phyloP scores from a whole-genome alignment of 1,284 basidiomycete species.

The Apiotrichum porosum region DNA sequence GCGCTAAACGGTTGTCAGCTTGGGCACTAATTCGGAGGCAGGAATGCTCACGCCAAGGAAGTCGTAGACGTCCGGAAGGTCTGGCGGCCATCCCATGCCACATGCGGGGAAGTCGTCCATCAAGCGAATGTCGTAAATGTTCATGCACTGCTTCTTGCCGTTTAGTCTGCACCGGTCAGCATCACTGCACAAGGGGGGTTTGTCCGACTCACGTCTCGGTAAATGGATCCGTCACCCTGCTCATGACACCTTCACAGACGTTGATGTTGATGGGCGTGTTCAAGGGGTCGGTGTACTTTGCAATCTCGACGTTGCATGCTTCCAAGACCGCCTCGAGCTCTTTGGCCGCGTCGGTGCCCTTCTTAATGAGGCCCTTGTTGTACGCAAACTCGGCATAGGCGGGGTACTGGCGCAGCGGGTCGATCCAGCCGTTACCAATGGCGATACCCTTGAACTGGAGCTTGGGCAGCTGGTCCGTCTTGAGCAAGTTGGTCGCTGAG shows the following conservation, averaged over 20 bases:
- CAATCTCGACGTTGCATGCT: constrained; percentile 59
- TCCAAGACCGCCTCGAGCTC: constrained; percentile 61
- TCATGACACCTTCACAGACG: constrained; percentile 64
- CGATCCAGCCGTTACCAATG: constrained; percentile 98
- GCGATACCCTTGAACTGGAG: constrained; percentile 67
- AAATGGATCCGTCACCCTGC: constrained; percentile 59
- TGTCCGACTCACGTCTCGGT: constrained; percentile 58
- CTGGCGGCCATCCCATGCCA: constrained; percentile 98
- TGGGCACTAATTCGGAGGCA: background rate
- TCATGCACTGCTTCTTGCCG: constrained; percentile 73
- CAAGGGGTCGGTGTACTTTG: constrained; percentile 47
- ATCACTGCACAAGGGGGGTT: background rate
- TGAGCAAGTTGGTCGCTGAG: constrained; percentile 71
- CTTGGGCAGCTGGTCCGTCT: constrained; percentile 56
- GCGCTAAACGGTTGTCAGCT: constrained; percentile 55
- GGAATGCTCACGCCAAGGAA: constrained; percentile 67
- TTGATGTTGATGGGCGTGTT: constrained; percentile 59
- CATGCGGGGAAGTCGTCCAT: constrained; percentile 82
- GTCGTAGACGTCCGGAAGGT: constrained; percentile 66
- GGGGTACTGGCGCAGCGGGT: constrained; percentile 80
- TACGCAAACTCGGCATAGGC: constrained; percentile 84
- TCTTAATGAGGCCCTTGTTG: constrained; percentile 70
- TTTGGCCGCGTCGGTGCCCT: constrained; percentile 65
- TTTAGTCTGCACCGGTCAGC: constrained; percentile 56
- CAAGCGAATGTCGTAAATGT: constrained; percentile 90